Conservation (phyloP, 257 asterid genomes). For the Fraxinus excelsior region DNA sequence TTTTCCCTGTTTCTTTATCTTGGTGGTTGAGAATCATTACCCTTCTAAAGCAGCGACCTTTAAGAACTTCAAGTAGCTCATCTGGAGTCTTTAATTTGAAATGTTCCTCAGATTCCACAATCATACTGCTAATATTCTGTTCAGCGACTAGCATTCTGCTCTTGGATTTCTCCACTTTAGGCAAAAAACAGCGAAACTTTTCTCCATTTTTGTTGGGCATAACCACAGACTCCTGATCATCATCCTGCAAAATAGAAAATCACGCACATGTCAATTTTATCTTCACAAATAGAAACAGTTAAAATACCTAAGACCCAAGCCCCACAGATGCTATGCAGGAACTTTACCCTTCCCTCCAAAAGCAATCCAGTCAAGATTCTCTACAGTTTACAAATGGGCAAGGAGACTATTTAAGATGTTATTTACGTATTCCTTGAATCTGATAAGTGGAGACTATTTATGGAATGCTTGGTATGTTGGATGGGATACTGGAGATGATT, state of each 20-base stretch:
- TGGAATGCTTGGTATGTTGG: neutral
- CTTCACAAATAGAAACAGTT: neutral
- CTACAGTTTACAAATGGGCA: neutral
- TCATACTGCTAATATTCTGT: constrained; percentile 84
- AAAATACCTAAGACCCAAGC: neutral
- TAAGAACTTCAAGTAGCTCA: constrained; percentile 90
- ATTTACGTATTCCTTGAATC: neutral
- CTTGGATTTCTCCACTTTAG: constrained; percentile 81
- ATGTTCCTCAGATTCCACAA: constrained; percentile 79
- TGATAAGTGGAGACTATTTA: neutral
- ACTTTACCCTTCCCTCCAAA: neutral
- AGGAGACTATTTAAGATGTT: neutral
- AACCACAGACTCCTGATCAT: constrained; percentile 74
- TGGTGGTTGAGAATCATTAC: constrained; percentile 40
- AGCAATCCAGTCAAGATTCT: neutral
- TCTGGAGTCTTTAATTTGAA: constrained; percentile 86
- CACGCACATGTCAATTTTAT: constrained; percentile 4
- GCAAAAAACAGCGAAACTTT: constrained; percentile 78
- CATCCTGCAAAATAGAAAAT: constrained; percentile 56
- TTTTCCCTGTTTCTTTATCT: constrained; percentile 7
- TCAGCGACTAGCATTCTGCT: constrained; percentile 63
- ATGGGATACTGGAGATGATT: neutral
- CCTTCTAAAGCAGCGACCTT: constrained; percentile 80
- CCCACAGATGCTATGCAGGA: neutral
- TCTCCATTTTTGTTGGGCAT: constrained; percentile 81